Percentiles rank a stretch among this genome's conserved stretches.
These are phyloP conservation scores for Phlyctochytrium bullatum DNA, from an alignment of 192 early-diverging fungal species.

Conservation along the genomic window DNA sequence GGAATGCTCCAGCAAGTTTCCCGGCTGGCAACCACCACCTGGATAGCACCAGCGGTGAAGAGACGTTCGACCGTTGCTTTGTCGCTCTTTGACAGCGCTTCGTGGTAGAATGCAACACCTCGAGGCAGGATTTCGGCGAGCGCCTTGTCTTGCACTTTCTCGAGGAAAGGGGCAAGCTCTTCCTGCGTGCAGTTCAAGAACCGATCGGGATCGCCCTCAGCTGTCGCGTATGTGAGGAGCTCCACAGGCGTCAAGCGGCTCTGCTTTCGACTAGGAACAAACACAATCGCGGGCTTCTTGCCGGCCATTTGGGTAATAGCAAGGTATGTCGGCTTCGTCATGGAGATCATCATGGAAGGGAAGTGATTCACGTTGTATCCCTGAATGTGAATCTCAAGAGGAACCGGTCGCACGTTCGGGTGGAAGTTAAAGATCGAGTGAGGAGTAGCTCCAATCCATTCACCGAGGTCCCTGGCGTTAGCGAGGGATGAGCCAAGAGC, in stretches of 20 bases:
- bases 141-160: conserved; percentile 68
- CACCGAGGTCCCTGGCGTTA: conserved; percentile 96
- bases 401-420: conserved; percentile 88
- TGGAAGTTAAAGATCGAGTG: conserved; percentile 91
- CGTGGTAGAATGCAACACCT: conserved; percentile 92
- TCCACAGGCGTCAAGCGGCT: conserved; percentile 83
- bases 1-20: conserved; percentile 92
- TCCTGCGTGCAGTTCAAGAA: conserved; percentile 72
- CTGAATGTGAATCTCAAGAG: conserved; percentile 94
- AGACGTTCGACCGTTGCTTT: conserved; percentile 68
- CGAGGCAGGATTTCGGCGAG: conserved; percentile 67
- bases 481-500: conserved; percentile 85
- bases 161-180: conserved; percentile 59
- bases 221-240: conserved; percentile 74
- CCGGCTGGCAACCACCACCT: conserved; percentile 85
- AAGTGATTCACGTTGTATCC: conserved; percentile 90
- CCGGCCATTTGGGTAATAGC: conserved; percentile 65
- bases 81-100: conserved; percentile 77
- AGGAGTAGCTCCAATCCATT: conserved; percentile 87
- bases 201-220: conserved; percentile 69
- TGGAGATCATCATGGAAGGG: conserved; percentile 92
- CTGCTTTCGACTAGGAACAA: conserved; percentile 90
- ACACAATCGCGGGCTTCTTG: conserved; percentile 76
- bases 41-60: conserved; percentile 75
- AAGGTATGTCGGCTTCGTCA: conserved; percentile 80